phyloP scores from a whole-genome alignment of 768 basidiomycete genomes.

The Tricholomella constricta region DNA sequence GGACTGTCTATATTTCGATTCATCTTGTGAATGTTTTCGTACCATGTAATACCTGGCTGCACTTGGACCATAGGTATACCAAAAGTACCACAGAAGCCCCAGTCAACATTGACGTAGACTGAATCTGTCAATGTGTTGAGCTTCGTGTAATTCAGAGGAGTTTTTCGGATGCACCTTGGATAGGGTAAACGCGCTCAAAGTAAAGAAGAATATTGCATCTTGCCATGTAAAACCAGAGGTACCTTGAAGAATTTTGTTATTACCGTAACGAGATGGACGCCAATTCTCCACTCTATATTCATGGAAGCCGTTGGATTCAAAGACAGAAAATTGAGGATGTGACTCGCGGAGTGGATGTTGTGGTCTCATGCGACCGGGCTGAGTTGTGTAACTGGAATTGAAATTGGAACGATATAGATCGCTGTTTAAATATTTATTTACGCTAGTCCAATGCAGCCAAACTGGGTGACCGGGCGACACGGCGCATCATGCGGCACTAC shows the following conservation, averaged over 20 bases:
- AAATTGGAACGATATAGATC: too few relatives aligned
- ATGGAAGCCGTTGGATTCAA: constrained; percentile 45
- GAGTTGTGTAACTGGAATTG: too few relatives aligned
- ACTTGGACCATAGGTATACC: constrained; percentile 4
- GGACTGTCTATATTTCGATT: background rate
- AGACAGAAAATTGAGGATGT: constrained; percentile 54
- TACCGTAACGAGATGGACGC: constrained; percentile 45
- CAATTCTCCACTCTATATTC: constrained; percentile 66
- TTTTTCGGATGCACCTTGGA: constrained; percentile 24
- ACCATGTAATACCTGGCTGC: constrained; percentile 10
- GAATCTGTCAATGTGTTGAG: background rate
- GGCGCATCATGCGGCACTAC: too few relatives aligned
- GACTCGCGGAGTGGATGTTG: constrained; percentile 7
- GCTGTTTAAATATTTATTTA: too few relatives aligned
- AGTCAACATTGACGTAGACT: background rate
- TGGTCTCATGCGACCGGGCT: constrained; percentile 5
- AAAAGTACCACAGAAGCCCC: background rate
- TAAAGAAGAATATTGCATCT: constrained; percentile 34
- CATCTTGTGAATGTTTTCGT: background rate
- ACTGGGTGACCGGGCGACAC: too few relatives aligned
- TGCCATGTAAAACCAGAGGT: constrained; percentile 35
- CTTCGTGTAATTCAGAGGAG: background rate
- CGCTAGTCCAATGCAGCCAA: too few relatives aligned
- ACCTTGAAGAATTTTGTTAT: constrained; percentile 30
- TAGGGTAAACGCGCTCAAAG: constrained; percentile 34